Evolutionary conservation across 2,329 filamentous ascomycete genomes (phyloP), one percentile per base, ranked within the genome.

Genomic region (Penicillium griseofulvum): DNA sequence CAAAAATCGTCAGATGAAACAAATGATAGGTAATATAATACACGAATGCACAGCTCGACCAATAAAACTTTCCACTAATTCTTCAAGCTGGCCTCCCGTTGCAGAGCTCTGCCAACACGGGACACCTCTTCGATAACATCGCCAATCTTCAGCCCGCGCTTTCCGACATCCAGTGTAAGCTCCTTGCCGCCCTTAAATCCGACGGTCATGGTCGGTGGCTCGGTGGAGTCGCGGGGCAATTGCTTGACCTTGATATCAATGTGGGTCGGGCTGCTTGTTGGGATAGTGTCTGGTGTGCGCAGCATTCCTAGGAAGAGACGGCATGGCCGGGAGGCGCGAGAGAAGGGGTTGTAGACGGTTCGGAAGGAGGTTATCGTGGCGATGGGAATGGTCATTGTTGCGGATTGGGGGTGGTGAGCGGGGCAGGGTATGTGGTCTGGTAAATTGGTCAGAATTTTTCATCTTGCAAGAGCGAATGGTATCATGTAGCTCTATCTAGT

Each of bases 181-280:
- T 95, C 87, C 78, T 93, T 96, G 66, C 94, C 94, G 70, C 97
- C 94, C 81, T 96, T 97, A 76, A 97, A 97, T 68, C 92, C 95
- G 64, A 99, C 77, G 38, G 79, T 80, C 53, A 99, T 76, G 43
- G 82, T 81, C 54, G 87, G 88, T 29, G 86, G 80, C 66, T 90
- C 85, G 50, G 82, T 83, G 52, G 88, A 89, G 49, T 79, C 71
- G 61, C 87, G 83, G 50, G 90, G 85, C 49, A 97, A 79, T 61
- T 96, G 79, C 57, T 84, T 88, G 12, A 91, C 88, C 65, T 85
- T 85, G 69, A 97, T 88, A 68, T 86, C 84, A 80, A 96, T 90
- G 62, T 80, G 82, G 53, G 81, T 77, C 52, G 91, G 86, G 57
- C 91, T 91, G 67, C 87, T 86, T 39, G 91, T 84, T 10, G 93